Evolutionary conservation across 192 early-diverging fungal species (phyloP), one percentile per base, ranked within the genome.

Genomic region (Rhizoclosmatium sp.): DNA sequence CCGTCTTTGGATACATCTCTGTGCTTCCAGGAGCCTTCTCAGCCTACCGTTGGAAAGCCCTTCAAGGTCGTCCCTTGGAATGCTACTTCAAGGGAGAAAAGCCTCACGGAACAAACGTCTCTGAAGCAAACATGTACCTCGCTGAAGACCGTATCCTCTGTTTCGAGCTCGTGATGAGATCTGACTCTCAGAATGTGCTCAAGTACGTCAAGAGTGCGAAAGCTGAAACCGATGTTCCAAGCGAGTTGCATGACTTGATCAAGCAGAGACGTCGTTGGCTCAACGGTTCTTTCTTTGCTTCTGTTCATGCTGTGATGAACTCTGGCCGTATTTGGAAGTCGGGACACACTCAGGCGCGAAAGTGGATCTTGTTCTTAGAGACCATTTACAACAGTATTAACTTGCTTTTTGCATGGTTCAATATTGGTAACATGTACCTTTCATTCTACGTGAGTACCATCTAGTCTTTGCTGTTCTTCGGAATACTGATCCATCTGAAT

Each of bases 231-330:
- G 93, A 94, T 78, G 93, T 94, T 0, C 93, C 93, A 2, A 88
- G 86, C 69, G 82, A 82, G 46, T 81, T 95, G 5, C 78, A 92
- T 0, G 93, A 94, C 66, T 85, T 95, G 47, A 93, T 94, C 69
- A 92, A 92, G 56, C 94, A 95, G 79, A 90, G 93, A 56, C 84
- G 93, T 60, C 88, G 94, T n/a, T 95, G 93, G 93, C 68, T 95
- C 21, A 95, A 95, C 82, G 93, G 93, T 42, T 91, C 89, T 5
- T 93, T 92, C 77, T 95, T 95, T 31, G 31, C 31, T 31, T 31
- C 87, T n/a, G 51, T 95, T 4, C 90, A 94, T 82, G 87, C 92
- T 39, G 59, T 91, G 23, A 77, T 80, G 5, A 85, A 94, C 80
- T 93, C 82, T 79, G 45, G 72, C 47, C 78, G 87, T 51, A 91